Conservation (phyloP, 768 basidiomycete genomes). For the Pisolithus microcarpus region DNA sequence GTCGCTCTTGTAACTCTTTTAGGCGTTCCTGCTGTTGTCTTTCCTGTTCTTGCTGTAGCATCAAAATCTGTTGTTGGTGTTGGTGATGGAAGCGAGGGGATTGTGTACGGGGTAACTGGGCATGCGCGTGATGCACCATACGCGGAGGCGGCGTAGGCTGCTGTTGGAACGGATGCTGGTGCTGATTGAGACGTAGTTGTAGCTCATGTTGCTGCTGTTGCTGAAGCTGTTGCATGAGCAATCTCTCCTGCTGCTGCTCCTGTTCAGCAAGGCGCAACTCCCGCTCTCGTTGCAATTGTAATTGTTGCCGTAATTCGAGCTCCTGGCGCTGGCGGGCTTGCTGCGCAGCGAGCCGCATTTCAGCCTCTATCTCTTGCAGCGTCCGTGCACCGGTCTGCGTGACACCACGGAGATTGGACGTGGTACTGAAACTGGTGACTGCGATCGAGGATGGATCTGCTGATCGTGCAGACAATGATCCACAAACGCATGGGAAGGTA, state of each 20-base stretch:
- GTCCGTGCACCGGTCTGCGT: slow-evolving; percentile 46
- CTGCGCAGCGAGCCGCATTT: slow-evolving; percentile 64
- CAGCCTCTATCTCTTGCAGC: slow-evolving; percentile 76
- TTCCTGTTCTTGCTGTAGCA: slow-evolving; percentile 64
- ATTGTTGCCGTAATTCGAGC: slow-evolving; percentile 33
- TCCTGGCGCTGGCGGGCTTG: slow-evolving; percentile 35
- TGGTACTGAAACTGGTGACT: not conserved
- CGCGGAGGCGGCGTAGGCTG: slow-evolving; percentile 58
- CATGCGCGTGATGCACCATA: slow-evolving; percentile 40
- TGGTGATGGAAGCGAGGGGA: slow-evolving; percentile 76
- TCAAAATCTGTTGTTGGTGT: slow-evolving; percentile 61
- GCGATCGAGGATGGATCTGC: slow-evolving; percentile 29
- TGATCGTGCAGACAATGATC: slow-evolving; percentile 32
- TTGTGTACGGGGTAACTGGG: slow-evolving; percentile 48
- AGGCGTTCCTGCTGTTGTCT: slow-evolving; percentile 50
- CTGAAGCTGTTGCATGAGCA: slow-evolving; percentile 34
- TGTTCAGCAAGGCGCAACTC: slow-evolving; percentile 28
- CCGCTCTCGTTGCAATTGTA: slow-evolving; percentile 39
- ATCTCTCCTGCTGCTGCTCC: slow-evolving; percentile 31
- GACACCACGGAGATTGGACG: slow-evolving; percentile 25
- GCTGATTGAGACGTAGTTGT: slow-evolving; percentile 34
- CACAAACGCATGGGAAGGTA: slow-evolving; percentile 22
- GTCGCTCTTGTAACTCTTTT: slow-evolving; percentile 56
- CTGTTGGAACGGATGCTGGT: slow-evolving; percentile 37
- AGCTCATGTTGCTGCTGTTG: slow-evolving; percentile 38